phyloP scores from a whole-genome alignment of 768 basidiomycete species.

The Rhizopogon vinicolor region DNA sequence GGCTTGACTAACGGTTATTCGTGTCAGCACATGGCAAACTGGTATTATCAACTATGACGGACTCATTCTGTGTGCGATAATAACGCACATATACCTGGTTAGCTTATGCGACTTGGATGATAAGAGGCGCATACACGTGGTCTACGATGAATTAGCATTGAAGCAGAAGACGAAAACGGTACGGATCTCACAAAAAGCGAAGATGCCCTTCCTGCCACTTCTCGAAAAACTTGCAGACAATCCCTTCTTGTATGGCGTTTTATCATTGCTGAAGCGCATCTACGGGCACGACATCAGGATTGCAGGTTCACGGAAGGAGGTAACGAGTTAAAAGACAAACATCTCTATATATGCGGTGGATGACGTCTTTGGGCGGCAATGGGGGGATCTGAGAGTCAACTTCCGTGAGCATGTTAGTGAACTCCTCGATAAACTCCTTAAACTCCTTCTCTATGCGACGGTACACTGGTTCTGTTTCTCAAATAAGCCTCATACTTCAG shows the following conservation, averaged over 20 bases:
- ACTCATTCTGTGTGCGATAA: slow-evolving; percentile 14
- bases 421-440: slow-evolving; percentile 73
- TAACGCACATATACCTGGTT: slow-evolving; percentile 41
- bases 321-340: background rate
- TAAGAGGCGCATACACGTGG: background rate
- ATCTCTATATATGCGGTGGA: slow-evolving; percentile 38
- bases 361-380: slow-evolving; percentile 86
- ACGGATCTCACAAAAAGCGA: slow-evolving; percentile 69
- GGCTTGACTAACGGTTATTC: slow-evolving; percentile 47
- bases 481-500: background rate
- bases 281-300: slow-evolving; percentile 18
- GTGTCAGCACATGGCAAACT: background rate
- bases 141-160: background rate
- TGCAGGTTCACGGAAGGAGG: background rate
- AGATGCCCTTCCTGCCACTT: slow-evolving; percentile 86
- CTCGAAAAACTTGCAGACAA: slow-evolving; percentile 85
- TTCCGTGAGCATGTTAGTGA: slow-evolving; percentile 61
- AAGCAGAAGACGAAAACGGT: background rate
- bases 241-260: slow-evolving; percentile 89
- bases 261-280: slow-evolving; percentile 90
- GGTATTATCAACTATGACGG: background rate
- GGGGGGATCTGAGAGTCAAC: slow-evolving; percentile 83
- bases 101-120: slow-evolving; percentile 10
- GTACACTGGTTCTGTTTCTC: slow-evolving; percentile 19
- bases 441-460: slow-evolving; percentile 80